Conservation (phyloP, 2,329 filamentous ascomycete genomes). For the Myriosclerotinia duriaeana region DNA sequence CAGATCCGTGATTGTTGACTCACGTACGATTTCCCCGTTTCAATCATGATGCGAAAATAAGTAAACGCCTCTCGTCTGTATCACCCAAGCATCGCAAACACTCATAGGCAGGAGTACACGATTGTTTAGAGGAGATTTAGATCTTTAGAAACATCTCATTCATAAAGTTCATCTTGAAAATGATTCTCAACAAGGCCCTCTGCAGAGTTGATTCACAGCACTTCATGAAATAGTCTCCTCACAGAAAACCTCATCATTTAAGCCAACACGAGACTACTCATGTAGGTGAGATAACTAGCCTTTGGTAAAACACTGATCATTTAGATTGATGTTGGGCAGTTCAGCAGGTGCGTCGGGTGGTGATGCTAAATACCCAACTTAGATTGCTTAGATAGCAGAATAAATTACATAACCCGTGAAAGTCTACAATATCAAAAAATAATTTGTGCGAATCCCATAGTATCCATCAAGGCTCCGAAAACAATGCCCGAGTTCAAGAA, state of each 20-base stretch:
- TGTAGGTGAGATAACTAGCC: background rate
- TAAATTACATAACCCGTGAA: background rate
- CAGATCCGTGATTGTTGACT: too few relatives aligned
- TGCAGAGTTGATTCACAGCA: background rate
- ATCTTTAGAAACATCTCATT: background rate
- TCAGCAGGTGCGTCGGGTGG: background rate
- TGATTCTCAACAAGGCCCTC: background rate
- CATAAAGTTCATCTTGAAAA: background rate
- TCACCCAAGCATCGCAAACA: background rate
- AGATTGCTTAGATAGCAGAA: background rate
- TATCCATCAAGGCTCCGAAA: background rate
- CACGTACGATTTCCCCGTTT: background rate
- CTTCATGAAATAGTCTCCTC: background rate
- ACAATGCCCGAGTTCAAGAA: background rate
- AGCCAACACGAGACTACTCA: background rate
- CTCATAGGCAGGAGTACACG: background rate
- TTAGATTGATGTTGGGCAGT: background rate
- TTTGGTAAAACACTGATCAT: background rate
- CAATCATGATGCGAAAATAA: background rate
- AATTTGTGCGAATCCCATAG: background rate
- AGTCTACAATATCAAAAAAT: background rate
- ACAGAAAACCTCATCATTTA: background rate
- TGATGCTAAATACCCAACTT: background rate
- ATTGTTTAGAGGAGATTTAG: background rate
- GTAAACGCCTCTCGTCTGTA: background rate